These are phyloP conservation scores for Populus deltoides DNA, from an alignment of 345 rosid genomes.

Conservation along the genomic window DNA sequence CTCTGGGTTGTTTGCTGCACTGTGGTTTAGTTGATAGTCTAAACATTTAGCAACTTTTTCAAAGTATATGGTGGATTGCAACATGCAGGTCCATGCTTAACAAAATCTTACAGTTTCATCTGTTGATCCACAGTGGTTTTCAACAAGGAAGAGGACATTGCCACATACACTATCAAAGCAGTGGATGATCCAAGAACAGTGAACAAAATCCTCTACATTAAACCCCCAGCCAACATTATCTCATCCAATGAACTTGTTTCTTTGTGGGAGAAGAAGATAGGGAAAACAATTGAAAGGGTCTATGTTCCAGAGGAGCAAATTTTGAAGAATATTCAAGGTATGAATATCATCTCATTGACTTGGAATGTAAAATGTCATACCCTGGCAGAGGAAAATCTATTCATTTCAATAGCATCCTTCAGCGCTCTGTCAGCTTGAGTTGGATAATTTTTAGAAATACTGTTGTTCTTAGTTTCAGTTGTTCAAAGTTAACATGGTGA, in stretches of 20 bases:
- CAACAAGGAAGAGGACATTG: conserved; percentile 58
- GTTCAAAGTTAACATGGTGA: too few species aligned
- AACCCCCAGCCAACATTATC: conserved; percentile 50
- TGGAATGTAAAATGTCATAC: too few species aligned
- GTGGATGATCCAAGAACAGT: conserved; percentile 63
- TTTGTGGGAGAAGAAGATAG: conserved; percentile 68
- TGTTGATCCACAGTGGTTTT: conserved; percentile 35
- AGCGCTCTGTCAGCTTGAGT: too few species aligned
- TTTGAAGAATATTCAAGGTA: conserved; percentile 55
- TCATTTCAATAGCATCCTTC: too few species aligned
- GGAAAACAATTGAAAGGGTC: conserved; percentile 50
- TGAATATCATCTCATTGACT: neutral
- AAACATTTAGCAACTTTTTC: too few species aligned
- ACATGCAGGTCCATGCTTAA: too few species aligned
- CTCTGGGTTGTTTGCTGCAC: too few species aligned
- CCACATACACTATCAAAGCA: conserved; percentile 44
- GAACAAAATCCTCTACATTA: conserved; percentile 54
- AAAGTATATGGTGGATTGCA: too few species aligned
- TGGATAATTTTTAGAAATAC: neutral
- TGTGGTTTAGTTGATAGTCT: too few species aligned
- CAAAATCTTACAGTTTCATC: neutral
- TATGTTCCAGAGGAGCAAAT: conserved; percentile 53
- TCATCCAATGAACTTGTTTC: conserved; percentile 58
- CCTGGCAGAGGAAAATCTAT: too few species aligned
- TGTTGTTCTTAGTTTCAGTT: too few species aligned